Base-by-base conservation (phyloP, 305 asterid species). In the Solanum aculeatissimum region DNA sequence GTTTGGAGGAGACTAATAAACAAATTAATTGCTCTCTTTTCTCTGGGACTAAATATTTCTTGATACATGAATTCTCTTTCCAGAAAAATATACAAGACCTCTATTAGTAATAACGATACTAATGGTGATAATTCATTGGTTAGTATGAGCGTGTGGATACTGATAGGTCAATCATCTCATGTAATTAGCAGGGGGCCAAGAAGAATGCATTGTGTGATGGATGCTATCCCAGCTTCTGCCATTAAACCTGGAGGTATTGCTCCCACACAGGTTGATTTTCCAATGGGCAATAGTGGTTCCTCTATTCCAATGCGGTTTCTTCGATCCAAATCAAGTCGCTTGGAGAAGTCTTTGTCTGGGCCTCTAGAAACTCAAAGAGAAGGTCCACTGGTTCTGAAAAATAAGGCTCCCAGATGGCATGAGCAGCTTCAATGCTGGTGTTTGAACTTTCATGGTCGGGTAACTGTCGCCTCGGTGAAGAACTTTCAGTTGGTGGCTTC, bases 361-460 rank as follows among this genome's bases (percentile, higher is more conserved):
- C 87, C 91, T 6, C 55, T 83, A 84, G 85, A 55, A 45, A 74
- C 81, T 88, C 91, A 87, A 54, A 81, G 62, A 6, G 94, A 89
- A 25, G 88, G 88, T 47, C 79, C 97, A 0, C 93, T 95, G 51
- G 92, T 95, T 74, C 83, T 96, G 90, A 90, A 90, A 84, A 96
- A 96, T 87, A 93, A 96, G 92, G 72, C 93, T 23, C 99, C 98
- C 6, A 90, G 99, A 51, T 96, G 99, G 98, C 97, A 96, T 32
- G 96, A 94, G 83, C 99, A 95, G 91, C 97, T 96, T 83, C 97
- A 96, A 86, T 96, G 98, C 89, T 96, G 99, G 99, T 96, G 99
- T 70, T 79, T 96, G 92, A 96, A 96, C 88, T 96, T 96, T 86
- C 97, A 94, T 40, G 98, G 98, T 1, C 95, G 99, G 12, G 98